Evolutionary conservation across 2,329 filamentous ascomycete species (phyloP).

Genomic region (Phialocephala subalpina): DNA sequence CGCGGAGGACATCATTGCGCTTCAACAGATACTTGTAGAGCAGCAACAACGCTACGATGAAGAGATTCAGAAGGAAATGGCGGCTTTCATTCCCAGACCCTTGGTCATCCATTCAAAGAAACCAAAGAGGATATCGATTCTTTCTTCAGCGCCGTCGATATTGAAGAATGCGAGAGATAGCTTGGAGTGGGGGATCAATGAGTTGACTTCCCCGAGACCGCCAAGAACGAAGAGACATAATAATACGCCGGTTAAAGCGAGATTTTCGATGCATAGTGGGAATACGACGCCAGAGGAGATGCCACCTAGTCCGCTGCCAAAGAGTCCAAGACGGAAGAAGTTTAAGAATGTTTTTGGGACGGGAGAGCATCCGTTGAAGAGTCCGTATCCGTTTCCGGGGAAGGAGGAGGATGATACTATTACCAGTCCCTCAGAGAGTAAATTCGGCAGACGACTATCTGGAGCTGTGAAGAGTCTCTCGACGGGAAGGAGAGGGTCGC

Average conservation of each 20-base stretch:
- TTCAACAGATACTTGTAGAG: constrained; percentile 13
- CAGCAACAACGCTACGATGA: not conserved
- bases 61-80: not conserved
- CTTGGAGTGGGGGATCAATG: constrained; percentile 15
- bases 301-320: constrained; percentile 1
- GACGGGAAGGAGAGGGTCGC: constrained; percentile 8
- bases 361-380: constrained; percentile 32
- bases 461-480: constrained; percentile 29
- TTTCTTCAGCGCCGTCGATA: not conserved
- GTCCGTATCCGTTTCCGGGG: constrained; percentile 31
- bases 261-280: not conserved
- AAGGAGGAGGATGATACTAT: constrained; percentile 11
- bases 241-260: constrained; percentile 1
- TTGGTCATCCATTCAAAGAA: constrained; percentile 10
- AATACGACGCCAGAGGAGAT: constrained; percentile 8
- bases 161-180: constrained; percentile 8
- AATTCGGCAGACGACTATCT: constrained; percentile 22
- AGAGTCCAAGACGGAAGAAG: not conserved
- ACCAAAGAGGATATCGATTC: not conserved
- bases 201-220: not conserved
- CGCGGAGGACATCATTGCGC: constrained; percentile 5
- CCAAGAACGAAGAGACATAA: constrained; percentile 2
- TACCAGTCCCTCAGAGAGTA: constrained; percentile 5
- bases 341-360: constrained; percentile 23
- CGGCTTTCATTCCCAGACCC: constrained; percentile 8